Evolutionary conservation across 805 yeast species (phyloP).

Genomic region (Wickerhamomyces bovis): DNA sequence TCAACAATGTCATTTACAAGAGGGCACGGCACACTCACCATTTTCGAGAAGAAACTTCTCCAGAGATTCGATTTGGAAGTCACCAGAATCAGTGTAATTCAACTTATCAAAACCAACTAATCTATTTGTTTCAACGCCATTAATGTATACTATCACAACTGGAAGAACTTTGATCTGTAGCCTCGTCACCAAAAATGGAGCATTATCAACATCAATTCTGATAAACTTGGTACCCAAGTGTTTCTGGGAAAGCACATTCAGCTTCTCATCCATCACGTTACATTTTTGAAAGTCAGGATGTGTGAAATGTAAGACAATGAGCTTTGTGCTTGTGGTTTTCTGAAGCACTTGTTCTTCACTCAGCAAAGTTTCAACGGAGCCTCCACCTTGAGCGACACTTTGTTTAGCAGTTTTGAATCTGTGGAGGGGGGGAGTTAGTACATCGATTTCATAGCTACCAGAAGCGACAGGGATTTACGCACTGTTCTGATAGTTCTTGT

Average conservation of each 20-base stretch:
- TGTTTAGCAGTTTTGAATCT: conserved; percentile 30
- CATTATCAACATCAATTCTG: conserved; percentile 52
- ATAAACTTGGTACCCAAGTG: conserved; percentile 51
- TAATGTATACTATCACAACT: conserved; percentile 52
- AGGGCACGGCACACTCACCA: conserved; percentile 14
- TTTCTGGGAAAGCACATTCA: conserved; percentile 43
- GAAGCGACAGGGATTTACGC: conserved; percentile 7
- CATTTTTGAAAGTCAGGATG: conserved; percentile 60
- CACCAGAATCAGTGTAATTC: conserved; percentile 36
- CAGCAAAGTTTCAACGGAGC: conserved; percentile 34
- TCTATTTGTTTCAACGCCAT: conserved; percentile 54
- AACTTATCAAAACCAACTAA: conserved; percentile 67
- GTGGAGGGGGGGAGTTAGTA: conserved; percentile 3
- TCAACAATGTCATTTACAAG: not conserved
- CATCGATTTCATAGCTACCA: no score
- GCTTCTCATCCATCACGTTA: conserved; percentile 44
- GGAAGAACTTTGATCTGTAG: conserved; percentile 66
- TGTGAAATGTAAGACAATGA: conserved; percentile 55
- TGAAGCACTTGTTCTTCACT: conserved; percentile 56
- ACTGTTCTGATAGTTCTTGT: conserved; percentile 44
- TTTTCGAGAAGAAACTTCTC: conserved; percentile 36
- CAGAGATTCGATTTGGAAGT: conserved; percentile 41
- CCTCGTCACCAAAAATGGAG: conserved; percentile 67
- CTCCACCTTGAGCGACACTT: conserved; percentile 36
- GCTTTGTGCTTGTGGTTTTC: conserved; percentile 35